These are phyloP conservation scores for Acaromyces ingoldii DNA, from an alignment of 1,284 basidiomycete species.

Conservation along the genomic window DNA sequence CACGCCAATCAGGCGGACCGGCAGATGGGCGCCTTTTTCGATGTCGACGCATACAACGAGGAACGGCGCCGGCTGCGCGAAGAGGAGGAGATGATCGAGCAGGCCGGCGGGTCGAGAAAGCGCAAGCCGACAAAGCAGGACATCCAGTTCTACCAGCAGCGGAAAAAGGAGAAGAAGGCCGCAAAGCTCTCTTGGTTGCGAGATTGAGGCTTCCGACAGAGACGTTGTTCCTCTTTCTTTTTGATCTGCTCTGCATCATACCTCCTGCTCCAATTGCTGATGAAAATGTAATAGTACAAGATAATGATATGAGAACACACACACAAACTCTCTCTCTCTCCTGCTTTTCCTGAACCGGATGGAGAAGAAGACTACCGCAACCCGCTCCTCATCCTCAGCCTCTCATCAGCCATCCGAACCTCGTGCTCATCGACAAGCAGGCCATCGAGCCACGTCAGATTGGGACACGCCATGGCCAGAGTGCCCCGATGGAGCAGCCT, in stretches of 20 bases:
- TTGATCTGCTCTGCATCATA: too few relatives aligned
- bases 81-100: background rate
- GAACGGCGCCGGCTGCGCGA: background rate
- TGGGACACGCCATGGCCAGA: slow-evolving; percentile 43
- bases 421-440: slow-evolving; percentile 34
- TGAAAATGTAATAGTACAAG: too few relatives aligned
- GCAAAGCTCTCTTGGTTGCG: slow-evolving; percentile 8
- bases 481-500: slow-evolving; percentile 42
- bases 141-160: slow-evolving; percentile 6
- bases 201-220: background rate
- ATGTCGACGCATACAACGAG: slow-evolving; percentile 9
- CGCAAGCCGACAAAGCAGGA: slow-evolving; percentile 12
- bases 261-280: too few relatives aligned
- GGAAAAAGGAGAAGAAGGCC: slow-evolving; percentile 9
- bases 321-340: too few relatives aligned
- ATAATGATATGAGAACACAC: too few relatives aligned
- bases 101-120: background rate
- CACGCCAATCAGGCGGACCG: slow-evolving; percentile 7
- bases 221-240: too few relatives aligned
- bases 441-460: slow-evolving; percentile 45
- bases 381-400: slow-evolving; percentile 16
- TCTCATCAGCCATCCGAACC: slow-evolving; percentile 28
- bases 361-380: too few relatives aligned
- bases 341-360: too few relatives aligned
- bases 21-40: slow-evolving; percentile 12